A percentile compares a stretch with the other conserved stretches of the same genome.
Conservation (phyloP, 257 asterid species). For the Knoxia roxburghii region DNA sequence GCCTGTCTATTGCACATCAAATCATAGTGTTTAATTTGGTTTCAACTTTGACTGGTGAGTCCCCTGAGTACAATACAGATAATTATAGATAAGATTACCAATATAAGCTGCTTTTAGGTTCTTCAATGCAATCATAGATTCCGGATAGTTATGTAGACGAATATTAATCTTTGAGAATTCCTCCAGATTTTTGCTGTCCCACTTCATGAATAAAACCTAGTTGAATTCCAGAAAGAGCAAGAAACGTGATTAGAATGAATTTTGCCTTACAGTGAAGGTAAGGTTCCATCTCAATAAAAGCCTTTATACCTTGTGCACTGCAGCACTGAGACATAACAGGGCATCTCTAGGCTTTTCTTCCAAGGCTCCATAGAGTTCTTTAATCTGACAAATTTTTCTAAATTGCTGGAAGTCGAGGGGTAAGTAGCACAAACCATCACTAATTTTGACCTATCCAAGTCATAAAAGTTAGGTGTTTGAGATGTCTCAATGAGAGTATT, state of each 20-base stretch:
- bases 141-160: conserved; percentile 74
- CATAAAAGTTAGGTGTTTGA: conserved; percentile 8
- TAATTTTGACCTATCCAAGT: conserved; percentile 63
- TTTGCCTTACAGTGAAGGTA: neutral
- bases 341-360: conserved; percentile 77
- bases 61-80: neutral
- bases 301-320: conserved; percentile 65
- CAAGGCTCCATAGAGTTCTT: conserved; percentile 46
- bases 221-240: conserved; percentile 7
- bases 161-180: conserved; percentile 50
- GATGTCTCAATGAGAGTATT: neutral
- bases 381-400: conserved; percentile 45
- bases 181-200: conserved; percentile 27
- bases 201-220: conserved; percentile 48
- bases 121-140: conserved; percentile 83
- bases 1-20: conserved; percentile 52
- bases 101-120: conserved; percentile 98
- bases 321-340: conserved; percentile 76
- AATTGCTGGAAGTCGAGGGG: conserved; percentile 80
- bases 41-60: neutral
- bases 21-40: conserved; percentile 12
- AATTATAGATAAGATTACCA: conserved; percentile 35
- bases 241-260: neutral
- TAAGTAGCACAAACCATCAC: conserved; percentile 46
- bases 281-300: neutral